Evolutionary conservation across 1,284 basidiomycete species (phyloP).

Genomic region (Trametes polyzona): DNA sequence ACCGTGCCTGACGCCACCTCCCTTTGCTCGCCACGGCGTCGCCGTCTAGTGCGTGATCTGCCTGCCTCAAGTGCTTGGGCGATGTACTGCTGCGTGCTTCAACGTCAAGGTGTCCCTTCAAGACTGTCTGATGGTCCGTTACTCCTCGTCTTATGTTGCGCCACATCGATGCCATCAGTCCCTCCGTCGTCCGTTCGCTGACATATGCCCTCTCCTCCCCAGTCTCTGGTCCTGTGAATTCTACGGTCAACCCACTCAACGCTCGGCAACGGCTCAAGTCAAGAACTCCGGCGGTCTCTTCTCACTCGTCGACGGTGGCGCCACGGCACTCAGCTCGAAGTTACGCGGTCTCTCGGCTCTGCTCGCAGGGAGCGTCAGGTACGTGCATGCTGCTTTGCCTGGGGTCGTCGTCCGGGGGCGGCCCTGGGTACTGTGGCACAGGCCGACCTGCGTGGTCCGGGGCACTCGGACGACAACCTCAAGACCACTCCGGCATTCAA

Average conservation of each 20-base stretch:
- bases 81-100: neutral
- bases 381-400: too few species aligned
- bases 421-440: too few species aligned
- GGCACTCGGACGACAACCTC: too few species aligned
- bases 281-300: neutral
- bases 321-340: neutral
- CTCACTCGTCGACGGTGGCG: neutral
- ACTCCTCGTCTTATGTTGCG: neutral
- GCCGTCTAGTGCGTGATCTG: too few species aligned
- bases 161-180: neutral
- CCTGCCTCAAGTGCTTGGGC: neutral
- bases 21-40: too few species aligned
- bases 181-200: constrained; percentile 6
- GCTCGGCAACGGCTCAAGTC: too few species aligned
- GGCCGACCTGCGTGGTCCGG: too few species aligned
- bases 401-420: too few species aligned
- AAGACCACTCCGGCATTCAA: too few species aligned
- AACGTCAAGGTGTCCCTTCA: constrained; percentile 1
- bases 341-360: neutral
- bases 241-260: too few species aligned
- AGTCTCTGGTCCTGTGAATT: neutral
- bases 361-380: too few species aligned
- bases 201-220: neutral
- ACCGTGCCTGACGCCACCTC: neutral
- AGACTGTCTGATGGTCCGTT: neutral